Evolutionary conservation across 768 basidiomycete species (phyloP).

Genomic region (Hypholoma fasciculare): DNA sequence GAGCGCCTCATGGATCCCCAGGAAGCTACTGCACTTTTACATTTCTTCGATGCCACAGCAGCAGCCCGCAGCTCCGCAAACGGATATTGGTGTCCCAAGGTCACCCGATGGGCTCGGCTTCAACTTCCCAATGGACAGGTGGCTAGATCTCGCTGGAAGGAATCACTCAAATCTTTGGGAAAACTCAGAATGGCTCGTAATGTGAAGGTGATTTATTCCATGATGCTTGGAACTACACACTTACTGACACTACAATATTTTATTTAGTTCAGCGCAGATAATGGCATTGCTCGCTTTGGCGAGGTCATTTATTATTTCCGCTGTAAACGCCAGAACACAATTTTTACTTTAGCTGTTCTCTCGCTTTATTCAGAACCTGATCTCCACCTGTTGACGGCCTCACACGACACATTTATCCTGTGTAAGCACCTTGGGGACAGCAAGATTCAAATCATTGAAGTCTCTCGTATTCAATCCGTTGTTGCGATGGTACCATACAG

Average conservation of each 20-base stretch:
- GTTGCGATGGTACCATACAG: conserved; percentile 6
- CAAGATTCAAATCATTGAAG: background rate
- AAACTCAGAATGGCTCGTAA: conserved; percentile 26
- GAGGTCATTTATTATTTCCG: conserved; percentile 8
- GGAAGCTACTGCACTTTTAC: conserved; percentile 1
- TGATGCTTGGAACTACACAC: background rate
- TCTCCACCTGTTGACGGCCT: conserved; percentile 1
- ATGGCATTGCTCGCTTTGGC: conserved; percentile 4
- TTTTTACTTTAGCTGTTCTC: conserved; percentile 1
- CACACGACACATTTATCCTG: background rate
- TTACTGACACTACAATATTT: background rate
- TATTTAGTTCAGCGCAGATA: background rate
- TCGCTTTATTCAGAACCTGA: conserved; percentile 1
- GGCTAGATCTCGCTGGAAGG: conserved; percentile 32
- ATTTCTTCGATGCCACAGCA: background rate
- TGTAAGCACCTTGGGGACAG: conserved; percentile 7
- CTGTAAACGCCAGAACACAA: background rate
- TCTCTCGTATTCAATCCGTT: conserved; percentile 4
- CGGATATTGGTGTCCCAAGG: background rate
- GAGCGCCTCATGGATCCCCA: background rate
- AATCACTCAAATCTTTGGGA: conserved; percentile 17
- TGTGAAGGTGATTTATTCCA: conserved; percentile 26
- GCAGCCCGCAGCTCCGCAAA: background rate
- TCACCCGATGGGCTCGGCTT: conserved; percentile 28
- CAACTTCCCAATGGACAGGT: conserved; percentile 37